Evolutionary conservation across 2,329 filamentous ascomycete species (phyloP).

Genomic region (Neophaeococcomyces mojaviensis): DNA sequence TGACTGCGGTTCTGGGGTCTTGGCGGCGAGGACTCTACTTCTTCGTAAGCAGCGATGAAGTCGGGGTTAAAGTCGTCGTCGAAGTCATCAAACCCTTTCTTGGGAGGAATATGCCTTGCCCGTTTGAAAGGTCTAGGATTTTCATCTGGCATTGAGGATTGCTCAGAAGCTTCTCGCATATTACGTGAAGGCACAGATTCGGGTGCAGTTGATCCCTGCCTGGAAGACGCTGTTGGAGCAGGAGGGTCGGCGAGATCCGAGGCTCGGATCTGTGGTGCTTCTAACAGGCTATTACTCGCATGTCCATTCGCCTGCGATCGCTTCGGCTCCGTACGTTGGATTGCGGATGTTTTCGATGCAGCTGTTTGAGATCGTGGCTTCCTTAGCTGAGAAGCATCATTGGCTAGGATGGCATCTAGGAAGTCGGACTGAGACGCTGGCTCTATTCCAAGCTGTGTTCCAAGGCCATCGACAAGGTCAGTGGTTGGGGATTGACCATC

Average conservation of each 20-base stretch:
- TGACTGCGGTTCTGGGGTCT: background rate
- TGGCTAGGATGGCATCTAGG: slow-evolving; percentile 77
- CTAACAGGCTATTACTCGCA: background rate
- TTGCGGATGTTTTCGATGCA: background rate
- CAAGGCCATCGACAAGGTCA: slow-evolving; percentile 61
- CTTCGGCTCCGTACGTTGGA: too few relatives aligned
- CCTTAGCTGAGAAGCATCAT: slow-evolving; percentile 65
- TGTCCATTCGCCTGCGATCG: background rate
- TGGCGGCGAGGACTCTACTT: slow-evolving; percentile 7
- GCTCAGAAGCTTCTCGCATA: slow-evolving; percentile 6
- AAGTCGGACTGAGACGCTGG: slow-evolving; percentile 87
- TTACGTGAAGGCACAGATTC: slow-evolving; percentile 5
- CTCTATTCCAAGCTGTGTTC: slow-evolving; percentile 67
- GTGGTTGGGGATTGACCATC: slow-evolving; percentile 59
- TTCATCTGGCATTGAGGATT: slow-evolving; percentile 12
- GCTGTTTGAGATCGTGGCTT: slow-evolving; percentile 36
- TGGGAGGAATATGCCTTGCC: slow-evolving; percentile 13
- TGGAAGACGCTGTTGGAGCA: slow-evolving; percentile 29
- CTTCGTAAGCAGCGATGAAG: slow-evolving; percentile 18
- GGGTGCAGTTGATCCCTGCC: slow-evolving; percentile 1
- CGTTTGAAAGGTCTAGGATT: slow-evolving; percentile 29
- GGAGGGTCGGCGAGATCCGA: background rate
- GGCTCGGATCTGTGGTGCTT: background rate
- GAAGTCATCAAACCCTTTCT: slow-evolving; percentile 63
- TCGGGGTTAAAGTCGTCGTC: slow-evolving; percentile 49